These are phyloP conservation scores for Phytophthora megakarya DNA, from an alignment of 352 stramenopile genomes.

Conservation along the genomic window DNA sequence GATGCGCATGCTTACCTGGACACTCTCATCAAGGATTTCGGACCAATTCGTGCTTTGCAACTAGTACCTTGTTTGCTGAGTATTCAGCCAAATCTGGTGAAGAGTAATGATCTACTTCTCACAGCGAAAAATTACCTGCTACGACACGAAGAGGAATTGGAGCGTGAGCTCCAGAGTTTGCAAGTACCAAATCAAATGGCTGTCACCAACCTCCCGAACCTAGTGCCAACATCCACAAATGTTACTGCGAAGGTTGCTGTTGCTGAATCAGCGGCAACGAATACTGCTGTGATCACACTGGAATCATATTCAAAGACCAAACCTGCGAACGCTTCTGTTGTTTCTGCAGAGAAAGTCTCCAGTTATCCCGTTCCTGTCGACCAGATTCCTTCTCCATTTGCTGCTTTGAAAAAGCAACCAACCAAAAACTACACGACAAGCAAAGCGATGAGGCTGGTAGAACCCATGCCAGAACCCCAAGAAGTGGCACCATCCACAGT, in stretches of 20 bases:
- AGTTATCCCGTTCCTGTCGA: background rate
- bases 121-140: constrained; percentile 57
- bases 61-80: constrained; percentile 69
- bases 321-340: background rate
- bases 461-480: constrained; percentile 26
- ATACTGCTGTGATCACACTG: background rate
- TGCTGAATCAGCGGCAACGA: background rate
- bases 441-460: background rate
- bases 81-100: constrained; percentile 67
- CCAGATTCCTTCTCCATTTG: background rate
- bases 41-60: constrained; percentile 56
- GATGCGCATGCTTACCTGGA: constrained; percentile 69
- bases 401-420: background rate
- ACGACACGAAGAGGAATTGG: constrained; percentile 44
- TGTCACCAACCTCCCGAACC: too few species aligned
- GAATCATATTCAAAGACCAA: background rate
- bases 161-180: constrained; percentile 37
- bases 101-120: constrained; percentile 58
- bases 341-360: background rate
- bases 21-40: constrained; percentile 67
- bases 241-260: background rate
- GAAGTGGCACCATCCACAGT: background rate
- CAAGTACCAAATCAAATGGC: background rate
- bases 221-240: background rate
- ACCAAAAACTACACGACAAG: background rate